These are phyloP conservation scores for Citrus inodora DNA, from an alignment of 345 rosid genomes.

Conservation along the genomic window DNA sequence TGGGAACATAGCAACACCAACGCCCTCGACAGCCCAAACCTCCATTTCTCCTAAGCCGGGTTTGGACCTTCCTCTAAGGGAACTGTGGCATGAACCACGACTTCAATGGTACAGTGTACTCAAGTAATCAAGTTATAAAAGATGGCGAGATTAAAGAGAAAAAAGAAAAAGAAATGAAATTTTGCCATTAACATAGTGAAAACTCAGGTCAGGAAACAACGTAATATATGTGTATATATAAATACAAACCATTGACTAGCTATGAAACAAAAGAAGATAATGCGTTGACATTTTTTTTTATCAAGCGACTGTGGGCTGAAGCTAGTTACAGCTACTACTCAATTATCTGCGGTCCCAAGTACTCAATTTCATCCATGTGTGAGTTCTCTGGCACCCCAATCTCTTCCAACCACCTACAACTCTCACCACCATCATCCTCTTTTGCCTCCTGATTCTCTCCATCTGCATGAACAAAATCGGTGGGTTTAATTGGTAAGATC, in stretches of 20 bases:
- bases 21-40: too few relatives aligned
- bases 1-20: too few relatives aligned
- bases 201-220: background rate
- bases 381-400: constrained; percentile 49
- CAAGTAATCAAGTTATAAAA: background rate
- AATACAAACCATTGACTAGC: background rate
- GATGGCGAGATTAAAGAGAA: background rate
- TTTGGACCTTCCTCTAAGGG: background rate
- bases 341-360: constrained; percentile 49
- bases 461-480: constrained; percentile 29
- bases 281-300: background rate
- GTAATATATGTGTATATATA: background rate
- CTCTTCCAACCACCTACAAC: constrained; percentile 55
- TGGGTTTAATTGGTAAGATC: background rate
- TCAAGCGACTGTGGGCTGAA: background rate
- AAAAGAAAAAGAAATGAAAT: background rate
- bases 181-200: background rate
- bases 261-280: background rate
- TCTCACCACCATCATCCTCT: constrained; percentile 23
- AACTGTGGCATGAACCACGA: background rate
- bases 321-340: constrained; percentile 3
- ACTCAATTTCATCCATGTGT: constrained; percentile 52
- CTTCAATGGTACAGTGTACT: too few relatives aligned
- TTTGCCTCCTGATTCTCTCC: constrained; percentile 13
- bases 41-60: too few relatives aligned